Percentiles rank a stretch among this genome's conserved stretches.
Conservation (phyloP, 192 early-diverging fungal genomes). For the Coemansia sp. region DNA sequence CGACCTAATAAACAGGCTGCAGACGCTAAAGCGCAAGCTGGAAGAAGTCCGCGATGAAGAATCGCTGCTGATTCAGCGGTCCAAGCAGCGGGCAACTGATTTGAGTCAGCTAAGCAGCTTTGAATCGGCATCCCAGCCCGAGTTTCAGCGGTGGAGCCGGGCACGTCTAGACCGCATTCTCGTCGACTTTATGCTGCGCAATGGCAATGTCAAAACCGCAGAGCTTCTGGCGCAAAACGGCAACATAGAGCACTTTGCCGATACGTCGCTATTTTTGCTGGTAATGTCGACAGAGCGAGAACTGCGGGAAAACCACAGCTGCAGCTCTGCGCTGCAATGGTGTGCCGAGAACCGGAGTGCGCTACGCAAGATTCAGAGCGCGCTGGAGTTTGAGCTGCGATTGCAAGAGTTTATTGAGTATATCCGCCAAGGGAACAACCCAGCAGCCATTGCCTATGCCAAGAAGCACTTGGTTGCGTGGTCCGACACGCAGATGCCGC, state of each 20-base stretch:
- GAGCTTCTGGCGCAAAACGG: slow-evolving; percentile 56
- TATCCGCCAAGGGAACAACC: slow-evolving; percentile 58
- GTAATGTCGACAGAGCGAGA: slow-evolving; percentile 78
- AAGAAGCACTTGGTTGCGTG: slow-evolving; percentile 80
- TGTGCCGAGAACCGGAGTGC: slow-evolving; percentile 89
- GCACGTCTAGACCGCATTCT: slow-evolving; percentile 83
- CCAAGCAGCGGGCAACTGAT: slow-evolving; percentile 72
- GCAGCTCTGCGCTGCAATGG: slow-evolving; percentile 87
- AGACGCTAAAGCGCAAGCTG: slow-evolving; percentile 74
- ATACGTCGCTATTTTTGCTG: slow-evolving; percentile 87
- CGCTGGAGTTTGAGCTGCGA: slow-evolving; percentile 93
- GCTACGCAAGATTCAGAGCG: slow-evolving; percentile 89
- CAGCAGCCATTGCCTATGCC: slow-evolving; percentile 82
- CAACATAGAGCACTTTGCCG: slow-evolving; percentile 65
- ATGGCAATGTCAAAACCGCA: slow-evolving; percentile 78
- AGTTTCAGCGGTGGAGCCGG: slow-evolving; percentile 82
- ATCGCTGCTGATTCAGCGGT: slow-evolving; percentile 62
- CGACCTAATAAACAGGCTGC: slow-evolving; percentile 62
- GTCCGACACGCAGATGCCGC: slow-evolving; percentile 69
- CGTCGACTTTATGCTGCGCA: slow-evolving; percentile 93
- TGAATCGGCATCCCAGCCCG: slow-evolving; percentile 61
- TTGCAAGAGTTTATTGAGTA: slow-evolving; percentile 96
- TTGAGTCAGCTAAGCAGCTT: slow-evolving; percentile 71
- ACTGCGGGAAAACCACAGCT: slow-evolving; percentile 67
- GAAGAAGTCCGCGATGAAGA: slow-evolving; percentile 82